These are phyloP conservation scores for Septoria petroselini DNA, from an alignment of 2,329 filamentous ascomycete species.

Conservation along the genomic window DNA sequence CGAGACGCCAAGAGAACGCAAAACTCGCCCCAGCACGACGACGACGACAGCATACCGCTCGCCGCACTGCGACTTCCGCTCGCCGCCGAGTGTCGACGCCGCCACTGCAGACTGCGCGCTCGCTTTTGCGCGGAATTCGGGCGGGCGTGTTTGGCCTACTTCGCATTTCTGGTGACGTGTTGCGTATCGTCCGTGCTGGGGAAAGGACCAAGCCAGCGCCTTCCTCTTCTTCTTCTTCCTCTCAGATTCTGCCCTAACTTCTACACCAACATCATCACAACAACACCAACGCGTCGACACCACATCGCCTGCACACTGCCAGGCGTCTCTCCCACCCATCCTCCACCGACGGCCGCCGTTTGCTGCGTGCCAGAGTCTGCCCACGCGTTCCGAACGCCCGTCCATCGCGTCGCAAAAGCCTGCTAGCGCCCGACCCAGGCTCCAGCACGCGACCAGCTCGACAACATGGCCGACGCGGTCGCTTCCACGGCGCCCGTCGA, in stretches of 20 bases:
- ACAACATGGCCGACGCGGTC: conserved; percentile 36
- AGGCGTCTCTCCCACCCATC: conserved; percentile 11
- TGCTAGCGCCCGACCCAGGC: conserved; percentile 17
- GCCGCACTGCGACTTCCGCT: no score
- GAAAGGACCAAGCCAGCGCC: conserved; percentile 3
- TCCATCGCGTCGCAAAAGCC: conserved; percentile 29
- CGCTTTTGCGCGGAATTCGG: conserved; percentile 16
- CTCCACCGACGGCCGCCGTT: conserved; percentile 14
- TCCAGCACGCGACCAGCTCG: conserved; percentile 17
- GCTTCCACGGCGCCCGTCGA: conserved; percentile 30
- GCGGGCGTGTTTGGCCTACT: conserved; percentile 8
- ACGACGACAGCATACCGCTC: conserved; percentile 18
- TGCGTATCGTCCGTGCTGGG: conserved; percentile 9
- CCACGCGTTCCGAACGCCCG: conserved; percentile 23
- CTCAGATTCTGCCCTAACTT: conserved; percentile 9
- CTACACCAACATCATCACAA: conserved; percentile 27
- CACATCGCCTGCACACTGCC: conserved; percentile 21
- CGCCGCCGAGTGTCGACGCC: conserved; percentile 30
- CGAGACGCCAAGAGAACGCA: conserved; percentile 6
- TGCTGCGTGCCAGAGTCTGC: conserved; percentile 11
- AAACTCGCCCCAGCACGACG: neutral
- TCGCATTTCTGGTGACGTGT: conserved; percentile 15
- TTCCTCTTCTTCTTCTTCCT: conserved; percentile 15
- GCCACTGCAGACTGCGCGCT: conserved; percentile 28
- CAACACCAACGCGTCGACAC: conserved; percentile 22